These are phyloP conservation scores for Phallus indusiatus DNA, from an alignment of 768 basidiomycete genomes.

Conservation along the genomic window DNA sequence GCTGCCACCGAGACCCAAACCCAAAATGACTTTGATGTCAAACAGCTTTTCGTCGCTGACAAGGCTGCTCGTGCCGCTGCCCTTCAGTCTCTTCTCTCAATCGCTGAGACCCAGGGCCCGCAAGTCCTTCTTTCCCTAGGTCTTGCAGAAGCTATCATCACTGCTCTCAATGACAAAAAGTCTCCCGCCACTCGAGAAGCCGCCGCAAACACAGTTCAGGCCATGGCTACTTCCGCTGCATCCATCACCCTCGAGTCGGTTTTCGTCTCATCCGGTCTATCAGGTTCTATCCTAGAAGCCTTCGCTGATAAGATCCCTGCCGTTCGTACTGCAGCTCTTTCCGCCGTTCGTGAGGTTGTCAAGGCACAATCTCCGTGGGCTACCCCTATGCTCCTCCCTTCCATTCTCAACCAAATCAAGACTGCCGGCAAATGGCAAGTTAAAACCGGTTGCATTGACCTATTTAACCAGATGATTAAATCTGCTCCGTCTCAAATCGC, in stretches of 20 bases:
- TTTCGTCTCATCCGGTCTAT: slow-evolving; percentile 81
- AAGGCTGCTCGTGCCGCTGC: slow-evolving; percentile 72
- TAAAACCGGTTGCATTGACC: slow-evolving; percentile 78
- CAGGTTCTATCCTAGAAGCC: slow-evolving; percentile 76
- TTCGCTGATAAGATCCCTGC: slow-evolving; percentile 94
- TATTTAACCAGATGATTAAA: slow-evolving; percentile 80
- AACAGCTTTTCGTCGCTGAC: slow-evolving; percentile 76
- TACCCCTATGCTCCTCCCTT: slow-evolving; percentile 68
- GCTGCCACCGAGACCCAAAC: slow-evolving; percentile 24
- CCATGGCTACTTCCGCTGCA: slow-evolving; percentile 53
- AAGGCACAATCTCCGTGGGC: slow-evolving; percentile 86
- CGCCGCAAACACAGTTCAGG: slow-evolving; percentile 62
- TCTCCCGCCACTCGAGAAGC: slow-evolving; percentile 85
- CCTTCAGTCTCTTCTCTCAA: slow-evolving; percentile 56
- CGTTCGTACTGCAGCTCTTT: slow-evolving; percentile 75
- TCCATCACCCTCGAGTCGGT: slow-evolving; percentile 80
- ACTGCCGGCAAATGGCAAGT: slow-evolving; percentile 96
- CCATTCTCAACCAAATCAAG: slow-evolving; percentile 87
- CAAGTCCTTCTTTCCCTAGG: slow-evolving; percentile 58
- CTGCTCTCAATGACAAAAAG: slow-evolving; percentile 93
- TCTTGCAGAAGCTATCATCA: slow-evolving; percentile 65
- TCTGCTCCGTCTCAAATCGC: slow-evolving; percentile 77
- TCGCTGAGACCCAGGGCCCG: slow-evolving; percentile 79
- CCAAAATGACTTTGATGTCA: slow-evolving; percentile 56
- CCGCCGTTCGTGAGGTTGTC: slow-evolving; percentile 70